A percentile compares a stretch with the other conserved stretches of the same genome.
These are phyloP conservation scores for Dendrobium nobile DNA, from an alignment of 106 monocot species.

Conservation along the genomic window DNA sequence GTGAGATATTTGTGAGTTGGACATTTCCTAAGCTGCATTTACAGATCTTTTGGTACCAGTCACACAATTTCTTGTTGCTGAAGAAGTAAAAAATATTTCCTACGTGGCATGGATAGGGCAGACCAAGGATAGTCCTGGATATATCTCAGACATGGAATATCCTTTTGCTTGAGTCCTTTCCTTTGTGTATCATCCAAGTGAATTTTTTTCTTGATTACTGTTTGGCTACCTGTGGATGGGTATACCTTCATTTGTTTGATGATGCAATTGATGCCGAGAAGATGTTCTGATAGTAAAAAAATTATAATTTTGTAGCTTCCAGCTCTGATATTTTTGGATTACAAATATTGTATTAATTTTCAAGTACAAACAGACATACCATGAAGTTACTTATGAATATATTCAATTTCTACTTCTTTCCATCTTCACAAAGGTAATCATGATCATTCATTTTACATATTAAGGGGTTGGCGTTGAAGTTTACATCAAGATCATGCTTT, in stretches of 20 bases:
- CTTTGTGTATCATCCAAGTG: too few relatives aligned
- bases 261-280: neutral
- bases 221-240: neutral
- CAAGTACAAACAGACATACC: neutral
- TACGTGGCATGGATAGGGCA: too few relatives aligned
- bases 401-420: neutral
- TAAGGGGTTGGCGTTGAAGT: neutral
- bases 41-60: too few relatives aligned
- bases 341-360: neutral
- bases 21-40: too few relatives aligned
- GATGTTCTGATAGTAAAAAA: neutral
- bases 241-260: too few relatives aligned
- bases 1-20: too few relatives aligned
- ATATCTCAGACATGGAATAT: too few relatives aligned
- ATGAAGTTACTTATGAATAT: neutral
- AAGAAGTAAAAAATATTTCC: too few relatives aligned
- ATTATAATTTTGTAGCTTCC: neutral
- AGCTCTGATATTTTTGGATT: neutral
- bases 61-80: too few relatives aligned
- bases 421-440: neutral
- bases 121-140: too few relatives aligned
- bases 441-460: neutral
- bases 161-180: too few relatives aligned
- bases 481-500: neutral
- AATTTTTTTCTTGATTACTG: neutral